Evolutionary conservation across 139 green algal species (phyloP), one percentile per base, ranked within the genome.

Genomic region (Chlamydomonas sp.): DNA sequence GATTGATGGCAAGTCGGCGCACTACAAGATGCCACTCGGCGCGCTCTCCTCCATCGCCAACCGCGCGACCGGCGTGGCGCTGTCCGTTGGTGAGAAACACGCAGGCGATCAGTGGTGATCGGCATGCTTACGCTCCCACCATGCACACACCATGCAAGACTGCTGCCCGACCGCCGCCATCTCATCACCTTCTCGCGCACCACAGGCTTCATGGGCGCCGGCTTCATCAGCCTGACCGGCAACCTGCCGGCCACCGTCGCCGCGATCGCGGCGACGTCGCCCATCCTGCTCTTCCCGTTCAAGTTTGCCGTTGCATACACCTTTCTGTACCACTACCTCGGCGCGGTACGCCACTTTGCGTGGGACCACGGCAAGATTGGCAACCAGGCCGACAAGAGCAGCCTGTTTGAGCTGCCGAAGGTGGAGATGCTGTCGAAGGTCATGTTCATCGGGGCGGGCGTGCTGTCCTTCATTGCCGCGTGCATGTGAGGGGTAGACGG

Each of bases 301-400:
- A 94, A 94, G 74, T 81, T 85, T 16, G 67, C 79, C 0, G 68
- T 97, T 16, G 68, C 83, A 0, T 96, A 91, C 72, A 86, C 85
- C 3, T 77, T 98, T 30, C 69, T 96, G n/a, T 98, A 93, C 73
- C 93, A 98, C 80, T 95, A 90, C 57, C 38, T 93, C 24, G 93
- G 76, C 28, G 91, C 83, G 8, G 2, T 96, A 13, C 79, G 91
- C 1, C 91, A 97, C 75, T 50, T 96, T 26, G 79, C 87, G 28
- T 97, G 90, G 89, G 91, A 97, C 76, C 71, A 87, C 47, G 28
- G 67, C 60, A 93, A 88, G 49, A 87, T 92, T 50, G 90, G 87
- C 50, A 88, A 87, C 48, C 72, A 88, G 61, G 83, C 79, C 4
- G 82, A 94, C 36, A 88, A 90, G 69, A 82, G 75, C 30, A 84